These are phyloP conservation scores for Trichoderma pleuroti DNA, from an alignment of 2,329 filamentous ascomycete genomes.

Conservation along the genomic window DNA sequence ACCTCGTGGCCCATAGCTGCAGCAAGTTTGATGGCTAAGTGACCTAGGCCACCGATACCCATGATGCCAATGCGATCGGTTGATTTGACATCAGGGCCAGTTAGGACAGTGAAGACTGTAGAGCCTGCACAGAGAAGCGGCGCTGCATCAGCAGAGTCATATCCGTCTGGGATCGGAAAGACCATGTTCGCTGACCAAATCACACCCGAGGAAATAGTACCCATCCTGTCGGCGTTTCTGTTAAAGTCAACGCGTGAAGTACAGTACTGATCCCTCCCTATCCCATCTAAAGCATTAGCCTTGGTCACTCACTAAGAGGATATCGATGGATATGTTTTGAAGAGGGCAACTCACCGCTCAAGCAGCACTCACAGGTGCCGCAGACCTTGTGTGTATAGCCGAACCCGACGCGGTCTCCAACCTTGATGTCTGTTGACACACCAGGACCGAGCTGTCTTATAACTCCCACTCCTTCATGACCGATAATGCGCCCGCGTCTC, in stretches of 20 bases:
- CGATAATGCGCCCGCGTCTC: not conserved
- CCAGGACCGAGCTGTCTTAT: not conserved
- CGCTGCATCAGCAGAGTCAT: not conserved
- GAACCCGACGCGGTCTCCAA: not conserved
- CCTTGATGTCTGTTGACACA: not conserved
- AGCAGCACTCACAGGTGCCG: not conserved
- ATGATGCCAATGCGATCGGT: not conserved
- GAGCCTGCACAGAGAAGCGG: not conserved
- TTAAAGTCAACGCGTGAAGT: not conserved
- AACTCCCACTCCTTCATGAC: not conserved
- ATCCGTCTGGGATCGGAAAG: conserved; percentile 2
- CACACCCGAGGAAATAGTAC: not conserved
- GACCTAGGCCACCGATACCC: not conserved
- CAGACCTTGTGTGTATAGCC: conserved; percentile 4
- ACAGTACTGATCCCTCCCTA: not conserved
- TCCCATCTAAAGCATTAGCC: not conserved
- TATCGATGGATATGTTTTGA: not conserved
- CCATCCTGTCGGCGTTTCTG: not conserved
- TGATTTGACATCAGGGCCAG: not conserved
- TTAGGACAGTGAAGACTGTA: not conserved
- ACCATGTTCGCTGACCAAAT: not conserved
- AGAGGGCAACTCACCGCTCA: not conserved
- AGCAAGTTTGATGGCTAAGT: conserved; percentile 1
- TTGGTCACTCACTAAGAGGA: not conserved
- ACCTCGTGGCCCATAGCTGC: conserved; percentile 1